Evolutionary conservation across 495 filamentous ascomycete genomes (phyloP).

Genomic region (Neurospora africana): DNA sequence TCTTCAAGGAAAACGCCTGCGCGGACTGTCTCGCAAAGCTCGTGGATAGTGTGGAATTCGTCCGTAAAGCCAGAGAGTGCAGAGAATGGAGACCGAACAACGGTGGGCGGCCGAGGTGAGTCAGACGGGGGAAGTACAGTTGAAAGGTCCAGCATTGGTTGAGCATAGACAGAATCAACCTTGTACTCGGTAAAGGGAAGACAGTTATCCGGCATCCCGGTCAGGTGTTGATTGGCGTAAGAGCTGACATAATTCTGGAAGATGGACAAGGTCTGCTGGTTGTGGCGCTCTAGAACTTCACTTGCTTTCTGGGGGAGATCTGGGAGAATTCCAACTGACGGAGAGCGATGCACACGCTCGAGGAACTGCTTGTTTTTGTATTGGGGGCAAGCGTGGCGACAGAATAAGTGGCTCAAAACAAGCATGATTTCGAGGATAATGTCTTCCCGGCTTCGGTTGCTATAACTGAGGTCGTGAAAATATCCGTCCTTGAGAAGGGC

Average conservation of each 20-base stretch:
- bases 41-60: constrained; percentile 47
- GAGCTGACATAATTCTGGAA: constrained; percentile 60
- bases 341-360: constrained; percentile 36
- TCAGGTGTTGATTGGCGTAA: constrained; percentile 53
- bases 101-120: constrained; percentile 2
- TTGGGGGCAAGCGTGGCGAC: constrained; percentile 11
- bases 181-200: constrained; percentile 47
- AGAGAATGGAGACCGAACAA: constrained; percentile 53
- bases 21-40: constrained; percentile 52
- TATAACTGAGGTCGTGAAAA: constrained; percentile 51
- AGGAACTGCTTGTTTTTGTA: constrained; percentile 10
- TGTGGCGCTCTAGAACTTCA: constrained; percentile 46
- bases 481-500: constrained; percentile 57
- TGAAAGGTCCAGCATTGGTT: neutral
- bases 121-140: neutral
- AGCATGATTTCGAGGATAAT: constrained; percentile 44
- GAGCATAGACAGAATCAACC: neutral
- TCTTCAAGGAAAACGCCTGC: constrained; percentile 62
- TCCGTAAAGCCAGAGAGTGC: constrained; percentile 60
- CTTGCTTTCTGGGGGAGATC: constrained; percentile 47
- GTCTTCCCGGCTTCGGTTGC: constrained; percentile 25
- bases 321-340: constrained; percentile 53
- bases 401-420: constrained; percentile 58
- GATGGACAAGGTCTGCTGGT: constrained; percentile 47
- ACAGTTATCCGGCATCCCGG: constrained; percentile 30